These are phyloP conservation scores for Kodamaea jinghongensis DNA, from an alignment of 805 yeast species.

Conservation along the genomic window DNA sequence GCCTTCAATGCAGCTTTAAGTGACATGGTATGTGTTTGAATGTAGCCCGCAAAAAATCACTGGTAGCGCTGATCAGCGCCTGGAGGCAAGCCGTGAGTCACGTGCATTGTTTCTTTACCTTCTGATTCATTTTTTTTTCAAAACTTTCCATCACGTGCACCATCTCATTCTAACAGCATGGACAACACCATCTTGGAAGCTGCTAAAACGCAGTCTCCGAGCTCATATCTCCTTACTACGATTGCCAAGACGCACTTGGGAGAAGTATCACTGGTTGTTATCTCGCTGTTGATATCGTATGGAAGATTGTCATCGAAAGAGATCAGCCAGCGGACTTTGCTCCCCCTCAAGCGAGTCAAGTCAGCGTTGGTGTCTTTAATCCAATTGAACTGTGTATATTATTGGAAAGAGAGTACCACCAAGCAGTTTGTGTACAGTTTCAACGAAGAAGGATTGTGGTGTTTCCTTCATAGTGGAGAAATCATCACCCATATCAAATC, in stretches of 20 bases:
- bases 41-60: too few species aligned
- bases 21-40: too few species aligned
- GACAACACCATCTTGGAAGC: constrained; percentile 16
- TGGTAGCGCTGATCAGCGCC: too few species aligned
- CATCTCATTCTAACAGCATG: constrained; percentile 12
- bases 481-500: constrained; percentile 54
- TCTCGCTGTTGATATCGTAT: constrained; percentile 58
- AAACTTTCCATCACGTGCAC: too few species aligned
- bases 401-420: constrained; percentile 49
- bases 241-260: constrained; percentile 61
- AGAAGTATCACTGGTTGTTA: constrained; percentile 64
- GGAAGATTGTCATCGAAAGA: constrained; percentile 65
- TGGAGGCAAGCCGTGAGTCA: too few species aligned
- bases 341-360: constrained; percentile 53
- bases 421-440: constrained; percentile 50
- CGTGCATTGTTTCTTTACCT: background rate
- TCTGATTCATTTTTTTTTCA: background rate
- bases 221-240: constrained; percentile 55
- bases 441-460: constrained; percentile 60
- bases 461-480: constrained; percentile 74
- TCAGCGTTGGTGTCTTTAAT: constrained; percentile 71
- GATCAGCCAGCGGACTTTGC: constrained; percentile 43
- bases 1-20: constrained; percentile 31
- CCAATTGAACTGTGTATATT: constrained; percentile 72
- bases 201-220: constrained; percentile 57